Percentiles rank a stretch among this genome's conserved stretches.
phyloP scores from a whole-genome alignment of 768 basidiomycete species.

The Pleurotus tuoliensis region DNA sequence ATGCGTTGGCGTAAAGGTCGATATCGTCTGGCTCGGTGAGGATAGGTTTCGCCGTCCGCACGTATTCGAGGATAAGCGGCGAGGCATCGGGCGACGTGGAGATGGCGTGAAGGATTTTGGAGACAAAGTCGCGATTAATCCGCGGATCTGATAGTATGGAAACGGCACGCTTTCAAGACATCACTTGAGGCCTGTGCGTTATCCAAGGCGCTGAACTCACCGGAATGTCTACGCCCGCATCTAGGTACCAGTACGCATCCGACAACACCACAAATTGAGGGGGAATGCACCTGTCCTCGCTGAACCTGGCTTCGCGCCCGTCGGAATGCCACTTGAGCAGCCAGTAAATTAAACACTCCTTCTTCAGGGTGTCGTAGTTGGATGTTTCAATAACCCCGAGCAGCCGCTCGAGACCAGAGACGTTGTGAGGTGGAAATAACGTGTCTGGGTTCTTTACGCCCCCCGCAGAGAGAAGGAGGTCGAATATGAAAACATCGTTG shows the following conservation, averaged over 20 bases:
- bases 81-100: conserved; percentile 44
- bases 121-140: conserved; percentile 70
- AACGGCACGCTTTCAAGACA: conserved; percentile 53
- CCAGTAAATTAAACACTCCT: conserved; percentile 77
- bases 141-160: conserved; percentile 71
- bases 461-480: conserved; percentile 65
- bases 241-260: conserved; percentile 85
- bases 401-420: conserved; percentile 48
- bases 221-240: conserved; percentile 59
- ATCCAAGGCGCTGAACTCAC: conserved; percentile 40
- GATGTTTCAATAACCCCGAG: conserved; percentile 59
- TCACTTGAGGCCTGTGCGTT: background rate
- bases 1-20: conserved; percentile 63
- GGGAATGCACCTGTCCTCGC: conserved; percentile 55
- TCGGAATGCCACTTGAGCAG: conserved; percentile 78
- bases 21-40: conserved; percentile 68
- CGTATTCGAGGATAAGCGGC: conserved; percentile 64
- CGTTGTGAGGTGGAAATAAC: conserved; percentile 66
- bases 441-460: conserved; percentile 55
- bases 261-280: conserved; percentile 72
- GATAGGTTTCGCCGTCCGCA: conserved; percentile 71
- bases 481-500: conserved; percentile 66
- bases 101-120: conserved; percentile 73
- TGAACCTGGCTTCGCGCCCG: conserved; percentile 49
- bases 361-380: conserved; percentile 71